These are phyloP conservation scores for Skeletonema tropicum DNA, from an alignment of 108 stramenopile species.

Conservation along the genomic window DNA sequence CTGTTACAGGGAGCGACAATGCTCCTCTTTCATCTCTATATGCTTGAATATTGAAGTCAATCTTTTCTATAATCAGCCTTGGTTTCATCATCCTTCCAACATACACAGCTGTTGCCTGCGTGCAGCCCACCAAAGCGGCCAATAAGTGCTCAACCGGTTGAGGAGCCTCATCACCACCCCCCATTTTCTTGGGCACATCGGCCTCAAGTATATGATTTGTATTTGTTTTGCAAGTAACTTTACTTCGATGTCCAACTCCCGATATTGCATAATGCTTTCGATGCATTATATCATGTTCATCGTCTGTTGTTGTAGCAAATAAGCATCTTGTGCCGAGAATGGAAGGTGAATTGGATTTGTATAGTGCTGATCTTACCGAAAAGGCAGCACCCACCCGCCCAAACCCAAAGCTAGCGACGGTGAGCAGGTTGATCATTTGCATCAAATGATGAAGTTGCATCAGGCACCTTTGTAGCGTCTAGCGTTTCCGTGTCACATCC, in stretches of 20 bases:
- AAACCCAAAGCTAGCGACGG: background rate
- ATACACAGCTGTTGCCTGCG: slow-evolving; percentile 81
- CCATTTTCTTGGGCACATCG: slow-evolving; percentile 82
- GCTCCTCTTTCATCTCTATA: slow-evolving; percentile 78
- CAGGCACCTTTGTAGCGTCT: no score
- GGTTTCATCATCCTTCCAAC: slow-evolving; percentile 71
- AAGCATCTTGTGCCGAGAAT: background rate
- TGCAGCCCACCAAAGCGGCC: slow-evolving; percentile 79
- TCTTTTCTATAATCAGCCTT: slow-evolving; percentile 53
- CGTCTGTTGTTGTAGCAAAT: background rate
- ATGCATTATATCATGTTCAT: slow-evolving; percentile 4
- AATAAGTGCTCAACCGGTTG: slow-evolving; percentile 83
- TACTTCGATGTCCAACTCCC: slow-evolving; percentile 49
- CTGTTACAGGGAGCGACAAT: slow-evolving; percentile 60
- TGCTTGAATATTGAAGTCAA: slow-evolving; percentile 65
- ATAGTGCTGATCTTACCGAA: background rate
- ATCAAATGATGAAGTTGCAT: background rate
- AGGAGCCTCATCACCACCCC: slow-evolving; percentile 65
- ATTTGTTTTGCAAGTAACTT: slow-evolving; percentile 52
- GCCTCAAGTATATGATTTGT: slow-evolving; percentile 69
- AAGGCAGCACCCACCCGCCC: background rate
- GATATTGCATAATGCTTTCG: slow-evolving; percentile 52
- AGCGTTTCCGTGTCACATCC: no score
- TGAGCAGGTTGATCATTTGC: background rate
- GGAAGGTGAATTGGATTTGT: background rate